Evolutionary conservation across 2,329 filamentous ascomycete genomes (phyloP), one percentile per base, ranked within the genome.

Genomic region (Tolypocladium ovalisporum): DNA sequence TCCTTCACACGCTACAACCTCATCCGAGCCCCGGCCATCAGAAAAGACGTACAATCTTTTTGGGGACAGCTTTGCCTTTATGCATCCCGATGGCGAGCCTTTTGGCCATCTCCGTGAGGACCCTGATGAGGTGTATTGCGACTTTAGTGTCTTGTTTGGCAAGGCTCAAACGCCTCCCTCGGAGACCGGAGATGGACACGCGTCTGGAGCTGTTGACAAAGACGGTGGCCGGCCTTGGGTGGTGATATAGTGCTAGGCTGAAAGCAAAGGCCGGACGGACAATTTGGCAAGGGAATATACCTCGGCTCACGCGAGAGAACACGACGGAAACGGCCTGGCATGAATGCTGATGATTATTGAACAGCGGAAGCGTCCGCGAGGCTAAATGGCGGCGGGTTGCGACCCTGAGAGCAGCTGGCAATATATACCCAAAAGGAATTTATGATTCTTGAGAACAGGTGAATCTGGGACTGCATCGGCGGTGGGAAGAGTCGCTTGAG

Each of bases 111-210:
- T 54, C 24, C 62, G 61, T 12, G 75, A 77, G 40, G 78, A 79
- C 39, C 64, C 73, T 36, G 79, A 79, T 27, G 75, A 79, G 39
- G 77, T 83, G 42, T 82, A 82, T 59, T 78, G 78, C 15, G 79
- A 83, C 59, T 82, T 83, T 59, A 73, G 77, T 6, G 73, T 78
- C 32, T 70, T 82, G 4, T 82, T 82, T 60, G 57, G 19, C 27
- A 54, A 51, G 13, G 13, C 19, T 6, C 29, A 34, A 3, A 9
- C 56, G 4, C 49, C 29, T 9, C 29, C 34, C 7, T 3, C 42
- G 22, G 24, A 15, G n/a, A 9, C 19, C 32, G 37, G 13, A 13
- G 39, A 32, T 19, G 32, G 8, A 13, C 24, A 29, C 8, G 47
- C 32, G 19, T 9, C 29, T 4, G 47, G 12, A 12, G 4, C 10